Percentiles rank a stretch among this genome's conserved stretches.
phyloP scores from a whole-genome alignment of 179 eudicot species.

The Sideroxylon spinosum region DNA sequence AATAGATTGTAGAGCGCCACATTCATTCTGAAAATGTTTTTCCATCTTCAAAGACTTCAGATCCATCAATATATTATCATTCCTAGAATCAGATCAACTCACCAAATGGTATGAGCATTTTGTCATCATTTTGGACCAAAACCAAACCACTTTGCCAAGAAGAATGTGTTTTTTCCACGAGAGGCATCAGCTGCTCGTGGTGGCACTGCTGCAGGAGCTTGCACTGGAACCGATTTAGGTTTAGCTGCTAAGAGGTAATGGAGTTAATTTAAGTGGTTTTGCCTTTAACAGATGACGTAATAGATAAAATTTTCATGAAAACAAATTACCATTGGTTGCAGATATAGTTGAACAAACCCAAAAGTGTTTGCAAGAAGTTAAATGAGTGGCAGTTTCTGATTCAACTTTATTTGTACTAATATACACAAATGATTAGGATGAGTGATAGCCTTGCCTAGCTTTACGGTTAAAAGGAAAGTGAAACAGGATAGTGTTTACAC shows the following conservation, averaged over 20 bases:
- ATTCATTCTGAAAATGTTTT: neutral
- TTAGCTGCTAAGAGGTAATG: conserved; percentile 26
- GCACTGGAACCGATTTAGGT: conserved; percentile 23
- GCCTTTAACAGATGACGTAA: neutral
- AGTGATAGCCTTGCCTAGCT: too few relatives aligned
- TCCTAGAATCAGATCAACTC: neutral
- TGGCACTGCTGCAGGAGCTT: conserved; percentile 21
- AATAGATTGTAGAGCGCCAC: too few relatives aligned
- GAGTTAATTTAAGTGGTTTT: neutral
- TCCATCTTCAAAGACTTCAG: neutral
- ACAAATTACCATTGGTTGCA: neutral
- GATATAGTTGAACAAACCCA: neutral
- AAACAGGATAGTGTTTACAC: too few relatives aligned
- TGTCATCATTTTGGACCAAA: conserved; percentile 33
- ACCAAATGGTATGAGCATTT: neutral
- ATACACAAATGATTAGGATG: too few relatives aligned
- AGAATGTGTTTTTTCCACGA: conserved; percentile 39
- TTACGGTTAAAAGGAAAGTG: too few relatives aligned
- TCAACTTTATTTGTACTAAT: too few relatives aligned
- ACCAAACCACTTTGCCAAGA: conserved; percentile 49
- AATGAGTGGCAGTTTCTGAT: neutral
- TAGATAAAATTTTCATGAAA: neutral
- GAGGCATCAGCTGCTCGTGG: conserved; percentile 18
- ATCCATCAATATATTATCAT: neutral
- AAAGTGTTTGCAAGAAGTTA: neutral